Conservation (phyloP, 2,329 filamentous ascomycete species). For the Botrytis fabae region DNA sequence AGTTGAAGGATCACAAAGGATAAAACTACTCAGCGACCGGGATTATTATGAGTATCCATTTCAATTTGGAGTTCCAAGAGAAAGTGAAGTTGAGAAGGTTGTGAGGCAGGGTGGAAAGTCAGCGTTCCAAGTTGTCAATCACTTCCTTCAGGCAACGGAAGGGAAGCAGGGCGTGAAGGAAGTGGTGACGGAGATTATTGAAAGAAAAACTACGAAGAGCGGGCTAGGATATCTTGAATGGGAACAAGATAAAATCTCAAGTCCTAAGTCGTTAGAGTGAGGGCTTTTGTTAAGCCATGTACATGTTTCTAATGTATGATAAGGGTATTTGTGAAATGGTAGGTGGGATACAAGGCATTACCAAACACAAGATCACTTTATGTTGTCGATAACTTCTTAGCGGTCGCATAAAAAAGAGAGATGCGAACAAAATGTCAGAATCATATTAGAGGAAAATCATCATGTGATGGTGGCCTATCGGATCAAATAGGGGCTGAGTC, state of each 20-base stretch:
- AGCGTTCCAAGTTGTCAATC: conserved; percentile 60
- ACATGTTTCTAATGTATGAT: conserved; percentile 24
- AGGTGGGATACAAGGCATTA: conserved; percentile 25
- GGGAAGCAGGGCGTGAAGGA: conserved; percentile 68
- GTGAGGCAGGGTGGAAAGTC: conserved; percentile 46
- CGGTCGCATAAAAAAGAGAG: conserved; percentile 32
- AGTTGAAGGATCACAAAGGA: conserved; percentile 46
- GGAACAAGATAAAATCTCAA: conserved; percentile 24
- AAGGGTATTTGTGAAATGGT: conserved; percentile 29
- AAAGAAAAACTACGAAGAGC: conserved; percentile 43
- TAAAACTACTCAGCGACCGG: conserved; percentile 61
- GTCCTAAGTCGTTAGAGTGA: background rate
- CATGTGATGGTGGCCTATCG: conserved; percentile 34
- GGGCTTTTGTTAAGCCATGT: conserved; percentile 15
- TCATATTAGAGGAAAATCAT: conserved; percentile 24
- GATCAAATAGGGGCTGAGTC: conserved; percentile 33
- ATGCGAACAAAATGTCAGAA: conserved; percentile 15
- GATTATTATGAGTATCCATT: conserved; percentile 77
- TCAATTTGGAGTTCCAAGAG: conserved; percentile 66
- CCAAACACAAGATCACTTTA: conserved; percentile 17
- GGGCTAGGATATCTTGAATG: conserved; percentile 40
- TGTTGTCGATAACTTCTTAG: conserved; percentile 26
- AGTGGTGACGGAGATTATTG: conserved; percentile 68
- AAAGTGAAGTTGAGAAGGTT: conserved; percentile 56
- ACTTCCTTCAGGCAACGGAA: conserved; percentile 59